phyloP scores from a whole-genome alignment of 495 filamentous ascomycete genomes.

The Daldinia loculata region DNA sequence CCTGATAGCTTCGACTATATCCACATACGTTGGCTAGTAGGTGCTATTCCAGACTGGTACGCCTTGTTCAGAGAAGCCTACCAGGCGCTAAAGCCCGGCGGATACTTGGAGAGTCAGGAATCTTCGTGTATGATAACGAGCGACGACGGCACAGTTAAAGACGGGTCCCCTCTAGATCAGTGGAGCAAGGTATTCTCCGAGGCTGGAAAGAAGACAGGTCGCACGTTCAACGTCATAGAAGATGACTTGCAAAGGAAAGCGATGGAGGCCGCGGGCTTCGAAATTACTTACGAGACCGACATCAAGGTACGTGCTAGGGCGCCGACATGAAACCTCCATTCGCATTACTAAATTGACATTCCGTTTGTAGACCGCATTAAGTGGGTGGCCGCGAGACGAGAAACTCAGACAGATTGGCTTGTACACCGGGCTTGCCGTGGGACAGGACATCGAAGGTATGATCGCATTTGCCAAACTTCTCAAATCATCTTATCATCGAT shows the following conservation, averaged over 20 bases:
- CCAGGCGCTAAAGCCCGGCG: conserved; percentile 44
- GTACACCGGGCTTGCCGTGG: conserved; percentile 38
- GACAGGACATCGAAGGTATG: conserved; percentile 46
- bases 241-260: conserved; percentile 45
- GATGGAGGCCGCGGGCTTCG: conserved; percentile 54
- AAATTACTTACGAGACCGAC: conserved; percentile 49
- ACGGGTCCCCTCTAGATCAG: conserved; percentile 55
- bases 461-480: neutral
- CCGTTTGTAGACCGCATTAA: conserved; percentile 51
- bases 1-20: conserved; percentile 64
- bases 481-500: neutral
- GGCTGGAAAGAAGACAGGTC: conserved; percentile 56
- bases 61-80: conserved; percentile 46
- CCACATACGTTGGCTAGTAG: conserved; percentile 66
- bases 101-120: conserved; percentile 59
- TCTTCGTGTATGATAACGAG: conserved; percentile 51
- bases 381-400: conserved; percentile 61
- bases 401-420: conserved; percentile 59
- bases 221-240: conserved; percentile 57
- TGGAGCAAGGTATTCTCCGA: conserved; percentile 56
- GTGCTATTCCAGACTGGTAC: conserved; percentile 65
- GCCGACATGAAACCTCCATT: neutral
- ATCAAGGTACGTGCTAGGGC: conserved; percentile 49
- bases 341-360: neutral
- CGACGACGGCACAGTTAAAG: conserved; percentile 60